Evolutionary conservation across 345 rosid species (phyloP).

Genomic region (Camelina laxa): DNA sequence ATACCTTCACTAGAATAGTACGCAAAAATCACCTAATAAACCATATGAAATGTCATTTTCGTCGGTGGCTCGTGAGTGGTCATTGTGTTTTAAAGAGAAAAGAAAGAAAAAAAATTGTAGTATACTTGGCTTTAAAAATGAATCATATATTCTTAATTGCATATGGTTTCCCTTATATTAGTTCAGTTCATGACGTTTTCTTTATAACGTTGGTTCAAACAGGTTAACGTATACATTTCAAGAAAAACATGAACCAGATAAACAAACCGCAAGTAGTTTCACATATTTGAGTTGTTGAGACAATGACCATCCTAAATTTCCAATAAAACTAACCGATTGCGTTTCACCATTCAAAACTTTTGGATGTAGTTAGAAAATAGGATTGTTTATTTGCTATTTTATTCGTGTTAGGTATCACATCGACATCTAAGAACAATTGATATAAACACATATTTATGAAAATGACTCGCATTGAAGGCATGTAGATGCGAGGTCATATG

Average conservation of each 20-base stretch:
- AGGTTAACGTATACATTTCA: neutral
- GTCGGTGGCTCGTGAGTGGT: constrained; percentile 6
- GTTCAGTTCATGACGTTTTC: neutral
- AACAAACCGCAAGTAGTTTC: neutral
- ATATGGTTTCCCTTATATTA: neutral
- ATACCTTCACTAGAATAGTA: neutral
- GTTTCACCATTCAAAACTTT: constrained; percentile 16
- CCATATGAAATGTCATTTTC: neutral
- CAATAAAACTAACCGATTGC: neutral
- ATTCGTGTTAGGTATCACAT: constrained; percentile 23
- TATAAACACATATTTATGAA: constrained; percentile 18
- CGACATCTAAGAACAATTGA: neutral
- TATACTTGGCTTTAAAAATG: constrained; percentile 9
- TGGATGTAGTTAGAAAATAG: constrained; percentile 15
- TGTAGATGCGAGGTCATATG: constrained; percentile 13
- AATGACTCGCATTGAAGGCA: constrained; percentile 13
- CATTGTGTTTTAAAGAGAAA: neutral
- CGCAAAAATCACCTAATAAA: neutral
- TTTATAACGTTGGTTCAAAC: neutral
- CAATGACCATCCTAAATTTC: neutral
- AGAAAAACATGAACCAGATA: neutral
- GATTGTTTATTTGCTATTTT: neutral
- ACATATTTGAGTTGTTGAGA: constrained; percentile 2
- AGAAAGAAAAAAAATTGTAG: neutral
- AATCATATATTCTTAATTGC: neutral